These are phyloP conservation scores for Colletotrichum ledebouriae DNA, from an alignment of 2,329 filamentous ascomycete genomes.

Conservation along the genomic window DNA sequence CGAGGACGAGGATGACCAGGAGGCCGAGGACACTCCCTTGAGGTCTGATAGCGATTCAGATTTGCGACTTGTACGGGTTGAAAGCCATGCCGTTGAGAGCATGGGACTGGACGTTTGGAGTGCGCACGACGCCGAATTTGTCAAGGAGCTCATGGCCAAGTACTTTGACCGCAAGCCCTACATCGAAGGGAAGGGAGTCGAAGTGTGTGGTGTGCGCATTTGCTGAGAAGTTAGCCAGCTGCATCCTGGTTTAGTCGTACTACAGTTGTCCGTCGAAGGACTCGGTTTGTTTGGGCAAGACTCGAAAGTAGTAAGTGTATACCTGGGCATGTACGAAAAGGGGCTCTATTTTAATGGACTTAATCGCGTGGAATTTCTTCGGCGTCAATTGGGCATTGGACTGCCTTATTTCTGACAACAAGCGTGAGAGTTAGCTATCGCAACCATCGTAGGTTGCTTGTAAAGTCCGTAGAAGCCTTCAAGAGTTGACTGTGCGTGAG, in stretches of 20 bases:
- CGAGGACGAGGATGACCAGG: slow-evolving; percentile 49
- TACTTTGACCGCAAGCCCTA: slow-evolving; percentile 76
- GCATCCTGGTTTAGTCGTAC: too few species aligned
- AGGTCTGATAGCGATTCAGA: slow-evolving; percentile 44
- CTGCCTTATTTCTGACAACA: not conserved
- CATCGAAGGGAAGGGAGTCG: slow-evolving; percentile 77
- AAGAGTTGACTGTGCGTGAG: not conserved
- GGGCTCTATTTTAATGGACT: slow-evolving; percentile 6
- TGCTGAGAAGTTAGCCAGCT: slow-evolving; percentile 59
- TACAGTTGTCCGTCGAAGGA: not conserved
- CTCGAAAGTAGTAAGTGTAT: slow-evolving; percentile 9
- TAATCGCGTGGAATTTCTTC: slow-evolving; percentile 5
- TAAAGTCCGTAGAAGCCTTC: not conserved
- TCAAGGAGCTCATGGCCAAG: slow-evolving; percentile 69
- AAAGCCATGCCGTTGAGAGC: slow-evolving; percentile 73
- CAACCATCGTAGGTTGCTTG: not conserved
- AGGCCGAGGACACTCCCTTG: slow-evolving; percentile 49
- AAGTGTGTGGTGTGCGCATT: slow-evolving; percentile 80
- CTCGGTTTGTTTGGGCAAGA: not conserved
- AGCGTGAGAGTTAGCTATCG: not conserved
- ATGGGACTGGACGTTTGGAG: slow-evolving; percentile 88
- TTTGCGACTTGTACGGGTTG: slow-evolving; percentile 65
- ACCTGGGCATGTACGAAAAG: not conserved
- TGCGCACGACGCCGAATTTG: slow-evolving; percentile 75
- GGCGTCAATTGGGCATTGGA: slow-evolving; percentile 13